Evolutionary conservation across 441 rosid species (phyloP), one percentile per base, ranked within the genome.

Genomic region (Croton setiger): DNA sequence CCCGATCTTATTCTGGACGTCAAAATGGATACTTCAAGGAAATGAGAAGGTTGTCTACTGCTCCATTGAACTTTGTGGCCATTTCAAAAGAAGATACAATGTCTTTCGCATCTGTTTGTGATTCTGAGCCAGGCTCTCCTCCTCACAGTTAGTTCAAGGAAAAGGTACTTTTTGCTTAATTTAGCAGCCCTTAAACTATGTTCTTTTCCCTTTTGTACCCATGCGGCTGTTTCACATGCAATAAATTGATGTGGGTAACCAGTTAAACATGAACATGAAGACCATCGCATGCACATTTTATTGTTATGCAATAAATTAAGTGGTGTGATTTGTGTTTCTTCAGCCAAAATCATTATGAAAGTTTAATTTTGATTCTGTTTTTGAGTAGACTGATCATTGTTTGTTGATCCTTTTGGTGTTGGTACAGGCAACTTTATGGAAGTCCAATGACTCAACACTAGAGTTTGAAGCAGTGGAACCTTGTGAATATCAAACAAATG

Each of bases 71-170:
- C 81, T 92, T 79, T 64, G 96, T 89, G 35, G 91, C 93, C 58
- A 78, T 96, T 27, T 80, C 88, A 36, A 96, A 96, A 78, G 99
- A 91, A 66, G 97, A 96, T 76, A 80, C 96, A 5, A 84, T 89
- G 73, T 96, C 98, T 2, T 92, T 89, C 81, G 91, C 99, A 35
- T 96, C 98, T 23, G 66, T 88, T 4, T 88, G 87, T 62, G 96
- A 86, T 68, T 96, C 96, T 52, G 99, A 96, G 75, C 88, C 85
- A 5, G 96, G 82, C 70, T 96, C 98, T 54, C 98, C 98, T 67
- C 88, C 84, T 7, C 98, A 81, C 21, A 61, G 75, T 66, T 90
- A 71, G 82, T 44, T 63, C 17, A 31, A 37, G 21, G 39, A 53
- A 53, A 64, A 48, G 85, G 90, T 86, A 82, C 33, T 77, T 71